Evolutionary conservation across 805 yeast genomes (phyloP), one percentile per base, ranked within the genome.

Genomic region (Saccharomycopsis sp.): DNA sequence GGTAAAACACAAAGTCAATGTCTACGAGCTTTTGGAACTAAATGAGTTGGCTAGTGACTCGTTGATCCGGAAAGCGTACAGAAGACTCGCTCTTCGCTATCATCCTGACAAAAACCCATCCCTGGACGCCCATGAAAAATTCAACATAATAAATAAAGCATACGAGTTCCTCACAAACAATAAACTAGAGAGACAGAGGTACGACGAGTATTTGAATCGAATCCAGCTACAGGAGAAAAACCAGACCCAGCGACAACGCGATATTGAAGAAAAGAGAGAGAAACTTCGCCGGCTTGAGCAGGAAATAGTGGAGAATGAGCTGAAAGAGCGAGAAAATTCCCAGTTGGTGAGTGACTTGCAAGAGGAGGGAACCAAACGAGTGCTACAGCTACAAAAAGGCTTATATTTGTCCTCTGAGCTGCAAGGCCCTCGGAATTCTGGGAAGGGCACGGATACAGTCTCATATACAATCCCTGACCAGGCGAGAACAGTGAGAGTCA

Each of bases 41-140:
- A 44, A 34, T n/a, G 47, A 53, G 12, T 34, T 44, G 2, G 62
- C 62, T 3, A 18, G 15, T n/a, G 60, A 54, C 4, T 24, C 53
- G 4, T 44, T 51, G 16, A 53, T 59, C n/a, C 51, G 54, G 34
- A 59, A 59, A 21, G 48, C 53, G 18, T 59, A 56, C 29, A 48
- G 59, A 21, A 48, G 23, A 34, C 50, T 48, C 34, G 80, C 83
- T 1, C 65, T 80, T 53, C 73, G 73, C 64, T 80, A 76, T 65
- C 91, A 85, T 66, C 91, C 91, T 0, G 91, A 85, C 66, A 80
- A 81, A 64, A 80, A 81, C 20, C 79, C 75, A 61, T 70, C 79
- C 16, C 79, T 79, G 4, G 76, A 71, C 29, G 73, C 79, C 44
- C 80, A 82, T 2, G 77, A 75, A 58, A 72, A 70, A 60, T 88